Evolutionary conservation across 306 rosid species (phyloP), one percentile per base, ranked within the genome.

Genomic region (Vigna unguiculata): DNA sequence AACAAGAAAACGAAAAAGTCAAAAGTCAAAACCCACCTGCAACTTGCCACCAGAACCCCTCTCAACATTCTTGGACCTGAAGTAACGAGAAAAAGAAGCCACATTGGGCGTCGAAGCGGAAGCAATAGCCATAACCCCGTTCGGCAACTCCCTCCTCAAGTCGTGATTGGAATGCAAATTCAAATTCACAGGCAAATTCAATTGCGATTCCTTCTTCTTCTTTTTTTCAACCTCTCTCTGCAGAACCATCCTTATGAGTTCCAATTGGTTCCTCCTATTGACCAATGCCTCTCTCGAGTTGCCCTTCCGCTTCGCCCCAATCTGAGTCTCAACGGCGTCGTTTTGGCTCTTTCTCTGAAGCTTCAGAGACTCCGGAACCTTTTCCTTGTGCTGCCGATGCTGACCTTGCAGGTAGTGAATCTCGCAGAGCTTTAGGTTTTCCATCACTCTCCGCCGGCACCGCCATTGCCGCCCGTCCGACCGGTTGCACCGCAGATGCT

Each of bases 401-500:
- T 87, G 93, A 11, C 96, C 96, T 76, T 96, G 99, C 13, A 87
- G 90, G 57, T 89, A 87, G 84, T 96, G 99, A 87, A 87, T 82
- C 85, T 96, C 97, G 86, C 99, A 96, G 10, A 96, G 91, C 87
- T 92, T 96, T 84, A 92, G 72, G 77, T 90, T 77, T 21, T 84
- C 90, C 97, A 77, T 89, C 48, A 87, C 99, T 67, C 87, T 82
- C 75, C 98, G 83, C 63, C 85, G 85, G 89, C 99, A 96, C 81
- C 98, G 91, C 99, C 99, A 96, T 91, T 88, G 82, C 79, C 91
- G 86, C 7, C 99, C 99, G 85, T 96, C 99, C 4, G 93, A 91
- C 45, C 99, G 93, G 78, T 81, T 78, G 77, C 99, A 96, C 61
- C 99, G 96, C 45, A 92, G 83, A 76, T 91, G 74, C 76, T 92